phyloP scores from a whole-genome alignment of 257 asterid genomes.

The Nicotiana otophora region DNA sequence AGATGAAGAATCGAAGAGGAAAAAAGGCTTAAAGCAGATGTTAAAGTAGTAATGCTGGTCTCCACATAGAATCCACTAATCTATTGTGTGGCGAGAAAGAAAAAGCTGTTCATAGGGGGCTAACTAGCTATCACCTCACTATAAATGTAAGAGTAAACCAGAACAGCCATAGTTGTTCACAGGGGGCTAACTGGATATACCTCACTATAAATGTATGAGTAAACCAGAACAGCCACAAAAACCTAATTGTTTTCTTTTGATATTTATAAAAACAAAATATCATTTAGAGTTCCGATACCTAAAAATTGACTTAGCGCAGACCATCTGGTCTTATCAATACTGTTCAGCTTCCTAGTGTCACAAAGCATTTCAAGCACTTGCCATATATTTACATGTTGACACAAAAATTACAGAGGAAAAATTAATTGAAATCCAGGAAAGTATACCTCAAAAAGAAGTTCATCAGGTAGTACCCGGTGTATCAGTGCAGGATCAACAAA shows the following conservation, averaged over 20 bases:
- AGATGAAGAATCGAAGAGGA: not conserved
- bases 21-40: not conserved
- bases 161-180: not conserved
- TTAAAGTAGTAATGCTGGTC: not conserved
- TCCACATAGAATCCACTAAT: not conserved
- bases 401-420: not conserved
- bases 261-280: not conserved
- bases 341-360: not conserved
- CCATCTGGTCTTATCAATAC: not conserved
- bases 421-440: not conserved
- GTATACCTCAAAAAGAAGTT: slow-evolving; percentile 79
- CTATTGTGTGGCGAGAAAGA: not conserved
- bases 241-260: not conserved
- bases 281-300: not conserved
- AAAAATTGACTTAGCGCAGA: not conserved
- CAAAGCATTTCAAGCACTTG: not conserved
- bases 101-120: not conserved
- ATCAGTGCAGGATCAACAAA: slow-evolving; percentile 61
- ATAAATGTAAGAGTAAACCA: not conserved
- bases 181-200: no score
- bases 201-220: not conserved
- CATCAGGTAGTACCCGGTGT: slow-evolving; percentile 81
- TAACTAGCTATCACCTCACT: not conserved
- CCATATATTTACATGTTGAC: not conserved
- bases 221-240: not conserved